Evolutionary conservation across 805 yeast genomes (phyloP), one percentile per base, ranked within the genome.

Genomic region (Torulaspora quercuum): DNA sequence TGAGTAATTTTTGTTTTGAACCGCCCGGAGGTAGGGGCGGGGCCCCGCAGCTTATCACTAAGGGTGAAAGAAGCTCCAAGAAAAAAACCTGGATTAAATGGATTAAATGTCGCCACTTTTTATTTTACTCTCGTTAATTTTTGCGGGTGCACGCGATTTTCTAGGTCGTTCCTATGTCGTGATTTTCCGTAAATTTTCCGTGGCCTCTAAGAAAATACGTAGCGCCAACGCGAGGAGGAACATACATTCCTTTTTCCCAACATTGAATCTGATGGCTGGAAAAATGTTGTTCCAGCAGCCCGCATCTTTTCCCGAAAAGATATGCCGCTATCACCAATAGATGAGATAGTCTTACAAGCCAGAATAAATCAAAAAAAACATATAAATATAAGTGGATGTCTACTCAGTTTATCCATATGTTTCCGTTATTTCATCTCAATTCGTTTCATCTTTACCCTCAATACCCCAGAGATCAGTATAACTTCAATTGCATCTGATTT

Each of bases 311-410:
- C 20, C 29, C 10, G 12, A 26, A 11, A 12, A 10, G n/a, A 26
- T 26, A 15, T 26, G 20, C 29, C 29, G 20, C 29, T 26, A 20
- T n/a, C n/a, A n/a, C n/a, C n/a, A n/a, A n/a, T n/a, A n/a, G n/a
- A n/a, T n/a, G n/a, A n/a, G n/a, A n/a, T n/a, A n/a, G n/a, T n/a
- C n/a, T n/a, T n/a, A n/a, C n/a, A n/a, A n/a, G n/a, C n/a, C n/a
- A 15, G 14, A 16, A 14, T 20, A 11, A 19, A 21, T 15, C n/a
- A 25, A 34, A 15, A 21, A 15, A 33, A 30, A 9, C 7, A 31
- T 42, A 42, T 42, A 42, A 42, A 39, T 37, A 37, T 7, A 20
- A 35, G 15, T 27, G n/a, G 16, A 9, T 27, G n/a, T 23, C 18
- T 23, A 23, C 20, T 4, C 21, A 18, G 8, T 29, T 8, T 14